Evolutionary conservation across 768 basidiomycete genomes (phyloP), one percentile per base, ranked within the genome.

Genomic region (Mycena alexandri): DNA sequence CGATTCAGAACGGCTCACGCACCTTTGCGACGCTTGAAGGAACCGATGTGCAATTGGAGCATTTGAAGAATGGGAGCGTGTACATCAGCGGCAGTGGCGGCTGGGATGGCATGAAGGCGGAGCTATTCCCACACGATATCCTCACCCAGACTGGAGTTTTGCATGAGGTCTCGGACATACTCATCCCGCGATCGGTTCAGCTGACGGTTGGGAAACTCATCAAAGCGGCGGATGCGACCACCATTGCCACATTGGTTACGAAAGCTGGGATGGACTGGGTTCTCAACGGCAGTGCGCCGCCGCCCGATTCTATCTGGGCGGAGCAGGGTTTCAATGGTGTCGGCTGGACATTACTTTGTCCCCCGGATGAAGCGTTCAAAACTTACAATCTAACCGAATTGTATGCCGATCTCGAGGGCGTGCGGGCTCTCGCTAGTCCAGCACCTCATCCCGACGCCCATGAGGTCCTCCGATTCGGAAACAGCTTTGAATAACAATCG

Each of bases 231-330:
- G 93, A 94, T 76, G 94, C 91, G 47, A 89, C 85, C 36, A 98
- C 93, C 4, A 98, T 99, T 96, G 82, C 87, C 22, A 93, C 90
- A 36, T 77, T 99, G 74, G 84, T 98, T 65, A 82, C 86, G 62
- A 93, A 92, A 73, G 95, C 94, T 2, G 95, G 95, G 12, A 87
- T 98, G 65, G 92, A 91, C 42, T 98, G 96, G 96, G 80, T 98
- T 42, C 80, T 98, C 61, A 91, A 98, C 70, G 97, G 96, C 6
- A 93, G 90, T 8, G 80, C 85, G 0, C 93, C 93, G 9, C 92
- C 93, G 6, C 87, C 89, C 71, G 90, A 83, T 60, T 90, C 91
- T 12, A 81, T 79, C 13, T 93, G 90, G 90, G 86, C 85, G 7
- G 83, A 89, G 17, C 74, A 77, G 62, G 83, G 79, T 50, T 72